Evolutionary conservation across 1,284 basidiomycete genomes (phyloP).

Genomic region (Marasmius sp.): DNA sequence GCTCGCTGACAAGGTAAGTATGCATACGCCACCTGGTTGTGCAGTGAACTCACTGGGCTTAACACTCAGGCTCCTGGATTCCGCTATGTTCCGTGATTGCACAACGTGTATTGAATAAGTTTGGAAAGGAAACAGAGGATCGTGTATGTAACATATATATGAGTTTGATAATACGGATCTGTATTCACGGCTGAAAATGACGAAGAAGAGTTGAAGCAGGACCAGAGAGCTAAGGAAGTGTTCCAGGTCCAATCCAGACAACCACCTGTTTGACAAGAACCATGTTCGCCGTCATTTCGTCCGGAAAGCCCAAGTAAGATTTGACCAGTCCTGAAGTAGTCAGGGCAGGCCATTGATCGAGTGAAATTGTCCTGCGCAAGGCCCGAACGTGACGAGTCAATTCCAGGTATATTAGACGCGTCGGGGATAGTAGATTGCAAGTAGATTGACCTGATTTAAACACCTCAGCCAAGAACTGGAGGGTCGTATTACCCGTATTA

Average conservation of each 20-base stretch:
- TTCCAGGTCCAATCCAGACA: background rate
- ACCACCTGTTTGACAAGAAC: slow-evolving; percentile 12
- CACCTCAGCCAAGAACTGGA: slow-evolving; percentile 58
- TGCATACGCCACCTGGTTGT: background rate
- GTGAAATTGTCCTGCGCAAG: slow-evolving; percentile 29
- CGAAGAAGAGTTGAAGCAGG: too few species aligned
- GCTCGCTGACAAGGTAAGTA: slow-evolving; percentile 62
- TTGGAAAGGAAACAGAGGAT: background rate
- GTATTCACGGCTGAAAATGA: too few species aligned
- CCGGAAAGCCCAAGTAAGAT: slow-evolving; percentile 46
- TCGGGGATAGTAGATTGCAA: background rate
- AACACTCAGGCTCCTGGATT: slow-evolving; percentile 43
- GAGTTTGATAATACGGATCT: background rate
- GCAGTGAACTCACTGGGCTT: background rate
- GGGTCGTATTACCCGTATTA: slow-evolving; percentile 61
- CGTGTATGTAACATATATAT: background rate
- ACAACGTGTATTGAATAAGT: background rate
- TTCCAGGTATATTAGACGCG: background rate
- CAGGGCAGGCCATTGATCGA: background rate
- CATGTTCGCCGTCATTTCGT: slow-evolving; percentile 42
- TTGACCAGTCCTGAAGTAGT: slow-evolving; percentile 47
- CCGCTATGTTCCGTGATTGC: slow-evolving; percentile 43
- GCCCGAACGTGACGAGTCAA: slow-evolving; percentile 25
- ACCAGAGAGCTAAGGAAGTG: background rate
- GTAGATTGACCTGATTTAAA: slow-evolving; percentile 47